Base-by-base conservation (phyloP, 1,284 basidiomycete species). In the Exobasidium rhododendri region DNA sequence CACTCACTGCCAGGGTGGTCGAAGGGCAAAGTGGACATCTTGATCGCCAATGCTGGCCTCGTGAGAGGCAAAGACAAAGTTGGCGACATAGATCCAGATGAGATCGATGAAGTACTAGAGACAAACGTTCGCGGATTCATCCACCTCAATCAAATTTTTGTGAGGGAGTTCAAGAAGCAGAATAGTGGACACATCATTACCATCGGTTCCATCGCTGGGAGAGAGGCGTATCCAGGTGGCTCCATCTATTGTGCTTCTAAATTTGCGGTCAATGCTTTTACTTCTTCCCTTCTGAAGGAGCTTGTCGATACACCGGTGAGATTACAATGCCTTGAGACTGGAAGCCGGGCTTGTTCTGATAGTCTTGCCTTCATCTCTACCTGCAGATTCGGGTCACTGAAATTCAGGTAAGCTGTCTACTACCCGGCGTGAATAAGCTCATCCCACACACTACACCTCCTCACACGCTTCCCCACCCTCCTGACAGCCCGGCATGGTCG, bases 41-140 rank as follows among this genome's bases (percentile, higher is more conserved):
- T 68, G 30, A 72, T 79, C 63, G 75, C 77, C 68, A 80, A 78
- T 56, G 78, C 81, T 13, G 92, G 93, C 28, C 90, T 88, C 67
- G 92, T 94, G 4, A 71, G 74, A 22, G 92, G 93, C 20, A 82
- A 87, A 7, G 93, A 94, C 65, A 85, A 86, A 57, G 86, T 94
- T 17, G 92, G 92, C 6, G 85, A 88, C 63, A 89, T 96, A 73
- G 81, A 85, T 1, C 84, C 88, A 22, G 83, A 84, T 40, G 91
- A 92, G 71, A 83, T 92, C 69, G 77, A 80, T 56, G 83, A 85
- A 62, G 97, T 98, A 93, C 90, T 97, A 80, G 81, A 87, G 29
- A 96, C 93, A 52, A 98, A 98, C 80, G 92, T 96, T 54, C 84
- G 90, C 65, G 92, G 92, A 6, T 84, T 96, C 51, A 92, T 96